These are phyloP conservation scores for Penicillium sp. DNA, from an alignment of 2,329 filamentous ascomycete genomes.

Conservation along the genomic window DNA sequence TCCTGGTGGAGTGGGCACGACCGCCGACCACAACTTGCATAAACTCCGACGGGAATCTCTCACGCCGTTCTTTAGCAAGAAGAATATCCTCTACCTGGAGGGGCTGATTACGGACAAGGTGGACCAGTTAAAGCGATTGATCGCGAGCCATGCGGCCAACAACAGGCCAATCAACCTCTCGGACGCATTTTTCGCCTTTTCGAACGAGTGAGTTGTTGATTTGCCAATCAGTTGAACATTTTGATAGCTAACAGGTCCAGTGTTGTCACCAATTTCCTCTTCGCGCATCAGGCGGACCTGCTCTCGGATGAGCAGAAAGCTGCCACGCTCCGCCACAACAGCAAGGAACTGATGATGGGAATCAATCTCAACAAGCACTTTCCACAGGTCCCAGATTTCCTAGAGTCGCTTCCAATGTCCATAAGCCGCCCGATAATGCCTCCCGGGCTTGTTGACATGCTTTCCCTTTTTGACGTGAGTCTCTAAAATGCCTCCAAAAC, in stretches of 20 bases:
- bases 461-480: constrained; percentile 6
- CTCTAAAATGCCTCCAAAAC: neutral
- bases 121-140: constrained; percentile 19
- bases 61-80: constrained; percentile 38
- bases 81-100: constrained; percentile 33
- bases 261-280: constrained; percentile 36
- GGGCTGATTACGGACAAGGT: constrained; percentile 32
- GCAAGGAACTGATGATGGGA: constrained; percentile 32
- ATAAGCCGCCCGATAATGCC: constrained; percentile 10
- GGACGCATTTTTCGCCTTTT: constrained; percentile 27
- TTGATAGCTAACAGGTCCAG: constrained; percentile 18
- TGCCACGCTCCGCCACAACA: constrained; percentile 32
- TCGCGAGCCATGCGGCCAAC: constrained; percentile 1
- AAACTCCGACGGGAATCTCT: constrained; percentile 35
- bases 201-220: neutral
- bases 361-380: constrained; percentile 40
- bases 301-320: constrained; percentile 31
- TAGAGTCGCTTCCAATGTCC: constrained; percentile 21
- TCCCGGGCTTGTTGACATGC: constrained; percentile 4
- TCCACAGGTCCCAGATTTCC: constrained; percentile 31
- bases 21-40: constrained; percentile 34
- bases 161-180: constrained; percentile 28
- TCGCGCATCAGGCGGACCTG: constrained; percentile 32
- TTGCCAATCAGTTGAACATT: too few species aligned
- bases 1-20: constrained; percentile 34